Evolutionary conservation across 2,329 filamentous ascomycete species (phyloP).

Genomic region (Apiospora sp.): DNA sequence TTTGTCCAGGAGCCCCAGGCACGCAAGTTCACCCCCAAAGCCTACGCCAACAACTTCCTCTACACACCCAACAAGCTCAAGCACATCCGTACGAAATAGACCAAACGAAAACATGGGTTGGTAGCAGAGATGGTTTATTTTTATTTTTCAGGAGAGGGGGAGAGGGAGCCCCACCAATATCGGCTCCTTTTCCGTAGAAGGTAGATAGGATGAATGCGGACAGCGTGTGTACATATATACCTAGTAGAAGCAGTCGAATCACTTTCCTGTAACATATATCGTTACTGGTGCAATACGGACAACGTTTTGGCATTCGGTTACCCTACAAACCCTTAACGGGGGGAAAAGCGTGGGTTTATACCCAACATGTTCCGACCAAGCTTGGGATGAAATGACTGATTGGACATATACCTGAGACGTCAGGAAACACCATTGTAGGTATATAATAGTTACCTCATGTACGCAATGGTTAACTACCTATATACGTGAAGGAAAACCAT

Average conservation of each 20-base stretch:
- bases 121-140: background rate
- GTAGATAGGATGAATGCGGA: background rate
- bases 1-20: conserved; percentile 97
- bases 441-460: too few species aligned
- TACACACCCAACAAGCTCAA: conserved; percentile 89
- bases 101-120: background rate
- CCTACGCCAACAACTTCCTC: conserved; percentile 96
- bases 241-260: conserved; percentile 5
- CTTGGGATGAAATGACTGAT: background rate
- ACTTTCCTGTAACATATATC: background rate
- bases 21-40: conserved; percentile 86
- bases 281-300: background rate
- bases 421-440: too few species aligned
- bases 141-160: background rate
- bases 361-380: background rate
- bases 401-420: too few species aligned
- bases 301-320: background rate
- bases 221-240: conserved; percentile 15
- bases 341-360: background rate
- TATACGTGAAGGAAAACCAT: too few species aligned
- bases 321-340: background rate
- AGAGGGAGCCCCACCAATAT: too few species aligned
- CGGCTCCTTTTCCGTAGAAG: background rate
- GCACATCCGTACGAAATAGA: conserved; percentile 80
- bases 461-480: too few species aligned